Evolutionary conservation across 1,284 basidiomycete species (phyloP).

Genomic region (Tilletia horrida): DNA sequence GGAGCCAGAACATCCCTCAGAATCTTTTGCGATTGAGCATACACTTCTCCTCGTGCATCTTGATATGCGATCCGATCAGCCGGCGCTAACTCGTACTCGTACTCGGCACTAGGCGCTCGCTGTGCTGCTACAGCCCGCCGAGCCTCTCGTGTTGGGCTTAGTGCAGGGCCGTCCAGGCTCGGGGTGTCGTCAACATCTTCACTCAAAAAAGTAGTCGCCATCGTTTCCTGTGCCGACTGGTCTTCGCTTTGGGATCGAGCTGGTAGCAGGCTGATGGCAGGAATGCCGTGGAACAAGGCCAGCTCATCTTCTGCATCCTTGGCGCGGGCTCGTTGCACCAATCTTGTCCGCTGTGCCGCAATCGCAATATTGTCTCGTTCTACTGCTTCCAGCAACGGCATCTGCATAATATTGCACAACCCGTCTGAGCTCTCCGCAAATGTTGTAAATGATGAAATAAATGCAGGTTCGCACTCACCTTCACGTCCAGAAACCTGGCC

Average conservation of each 20-base stretch:
- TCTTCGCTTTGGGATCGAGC: background rate
- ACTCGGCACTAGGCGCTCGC: slow-evolving; percentile 18
- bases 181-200: background rate
- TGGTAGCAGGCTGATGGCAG: slow-evolving; percentile 25
- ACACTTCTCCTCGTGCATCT: slow-evolving; percentile 24
- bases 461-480: too few relatives aligned
- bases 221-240: background rate
- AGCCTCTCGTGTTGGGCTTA: background rate
- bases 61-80: slow-evolving; percentile 30
- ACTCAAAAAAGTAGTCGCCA: background rate
- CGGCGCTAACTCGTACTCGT: slow-evolving; percentile 19
- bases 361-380: slow-evolving; percentile 34
- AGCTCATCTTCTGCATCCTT: slow-evolving; percentile 32
- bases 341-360: slow-evolving; percentile 25
- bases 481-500: slow-evolving; percentile 44
- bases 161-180: background rate
- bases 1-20: slow-evolving; percentile 41
- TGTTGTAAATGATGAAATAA: too few relatives aligned
- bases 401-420: background rate
- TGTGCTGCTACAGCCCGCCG: background rate
- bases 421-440: background rate
- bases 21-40: slow-evolving; percentile 15
- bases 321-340: slow-evolving; percentile 27
- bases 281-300: slow-evolving; percentile 27
- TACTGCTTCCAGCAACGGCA: slow-evolving; percentile 33